phyloP scores from a whole-genome alignment of 345 rosid species.

The thale cress (Arabidopsis thaliana) region TAIR10.1 NC_003074.8:18656001-18656500 shows the following conservation, averaged over 20 bases:
- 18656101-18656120: background rate
- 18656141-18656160: background rate
- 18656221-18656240: background rate
- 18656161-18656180: background rate
- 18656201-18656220: background rate
- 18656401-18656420: constrained; percentile 5
- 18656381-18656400: constrained; percentile 7
- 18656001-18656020: background rate
- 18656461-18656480: background rate
- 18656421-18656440: constrained; percentile 12
- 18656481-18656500: constrained; percentile 20
- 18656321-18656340: background rate
- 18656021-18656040: background rate
- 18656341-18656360: background rate
- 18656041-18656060: background rate
- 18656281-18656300: background rate
- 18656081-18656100: background rate
- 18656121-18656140: background rate
- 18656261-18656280: background rate
- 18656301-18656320: background rate
- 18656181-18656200: background rate
- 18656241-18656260: background rate
- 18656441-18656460: background rate
- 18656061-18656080: background rate
- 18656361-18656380: background rate